Evolutionary conservation across 139 green algal genomes (phyloP).

Genomic region (Coccomyxa sp.): DNA sequence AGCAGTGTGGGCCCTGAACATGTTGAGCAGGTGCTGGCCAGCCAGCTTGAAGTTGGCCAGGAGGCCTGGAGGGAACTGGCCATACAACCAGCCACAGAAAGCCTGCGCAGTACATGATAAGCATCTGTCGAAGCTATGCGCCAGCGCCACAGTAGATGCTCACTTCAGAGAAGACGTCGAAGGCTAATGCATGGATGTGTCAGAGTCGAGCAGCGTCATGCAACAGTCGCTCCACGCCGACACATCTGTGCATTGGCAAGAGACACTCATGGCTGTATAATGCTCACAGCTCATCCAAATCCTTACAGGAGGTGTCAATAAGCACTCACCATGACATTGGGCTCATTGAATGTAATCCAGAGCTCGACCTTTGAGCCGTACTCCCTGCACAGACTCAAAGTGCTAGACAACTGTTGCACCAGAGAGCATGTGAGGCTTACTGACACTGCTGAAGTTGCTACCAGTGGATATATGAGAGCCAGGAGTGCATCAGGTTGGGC

Average conservation of each 20-base stretch:
- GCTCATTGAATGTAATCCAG: slow-evolving; percentile 90
- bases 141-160: no score
- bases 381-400: slow-evolving; percentile 19
- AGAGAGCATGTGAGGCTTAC: no score
- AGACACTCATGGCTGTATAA: neutral
- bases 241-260: no score
- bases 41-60: slow-evolving; percentile 31
- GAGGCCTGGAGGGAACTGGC: slow-evolving; percentile 60
- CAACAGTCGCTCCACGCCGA: no score
- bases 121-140: no score
- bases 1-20: slow-evolving; percentile 48
- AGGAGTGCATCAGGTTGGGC: no score
- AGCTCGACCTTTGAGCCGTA: slow-evolving; percentile 57
- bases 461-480: no score
- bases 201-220: no score
- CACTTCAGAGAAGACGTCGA: no score
- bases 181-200: no score
- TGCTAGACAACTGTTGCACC: no score
- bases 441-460: no score
- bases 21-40: slow-evolving; percentile 29
- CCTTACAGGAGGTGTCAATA: neutral
- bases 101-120: slow-evolving; percentile 15
- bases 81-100: slow-evolving; percentile 70
- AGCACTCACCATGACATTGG: slow-evolving; percentile 41
- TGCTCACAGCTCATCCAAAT: neutral